Evolutionary conservation across 2,329 filamentous ascomycete genomes (phyloP).

Genomic region (Blastomyces emzantsi): DNA sequence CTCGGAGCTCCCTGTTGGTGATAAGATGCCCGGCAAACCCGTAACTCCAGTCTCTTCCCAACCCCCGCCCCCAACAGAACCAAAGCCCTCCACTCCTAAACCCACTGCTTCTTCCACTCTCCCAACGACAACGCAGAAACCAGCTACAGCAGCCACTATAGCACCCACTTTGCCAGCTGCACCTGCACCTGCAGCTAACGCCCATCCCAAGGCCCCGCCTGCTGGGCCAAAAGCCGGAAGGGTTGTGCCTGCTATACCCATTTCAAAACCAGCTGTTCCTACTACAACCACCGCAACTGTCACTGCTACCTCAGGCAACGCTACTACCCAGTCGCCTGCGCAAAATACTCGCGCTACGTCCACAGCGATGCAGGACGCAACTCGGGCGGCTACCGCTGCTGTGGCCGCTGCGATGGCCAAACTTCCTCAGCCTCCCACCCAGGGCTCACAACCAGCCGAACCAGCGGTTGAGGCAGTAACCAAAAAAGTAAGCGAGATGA

Average conservation of each 20-base stretch:
- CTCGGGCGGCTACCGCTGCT: slow-evolving; percentile 41
- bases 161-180: slow-evolving; percentile 14
- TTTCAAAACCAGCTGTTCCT: slow-evolving; percentile 30
- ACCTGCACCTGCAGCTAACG: slow-evolving; percentile 1
- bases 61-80: slow-evolving; percentile 19
- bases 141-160: slow-evolving; percentile 20
- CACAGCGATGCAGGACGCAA: slow-evolving; percentile 39
- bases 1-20: slow-evolving; percentile 37
- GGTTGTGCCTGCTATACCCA: slow-evolving; percentile 40
- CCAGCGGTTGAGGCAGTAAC: slow-evolving; percentile 35
- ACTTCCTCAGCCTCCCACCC: slow-evolving; percentile 32
- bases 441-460: slow-evolving; percentile 28
- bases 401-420: slow-evolving; percentile 46
- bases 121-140: slow-evolving; percentile 14
- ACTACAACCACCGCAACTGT: slow-evolving; percentile 23
- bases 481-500: slow-evolving; percentile 40
- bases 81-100: slow-evolving; percentile 20
- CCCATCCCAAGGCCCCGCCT: slow-evolving; percentile 14
- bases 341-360: slow-evolving; percentile 18
- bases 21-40: slow-evolving; percentile 28
- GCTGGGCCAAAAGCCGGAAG: slow-evolving; percentile 32
- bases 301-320: slow-evolving; percentile 20
- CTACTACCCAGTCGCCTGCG: slow-evolving; percentile 24
- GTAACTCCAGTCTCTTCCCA: slow-evolving; percentile 26
- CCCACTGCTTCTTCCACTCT: slow-evolving; percentile 19